Evolutionary conservation across 2,329 filamentous ascomycete species (phyloP), one percentile per base, ranked within the genome.

Genomic region (Calycina herbarum): DNA sequence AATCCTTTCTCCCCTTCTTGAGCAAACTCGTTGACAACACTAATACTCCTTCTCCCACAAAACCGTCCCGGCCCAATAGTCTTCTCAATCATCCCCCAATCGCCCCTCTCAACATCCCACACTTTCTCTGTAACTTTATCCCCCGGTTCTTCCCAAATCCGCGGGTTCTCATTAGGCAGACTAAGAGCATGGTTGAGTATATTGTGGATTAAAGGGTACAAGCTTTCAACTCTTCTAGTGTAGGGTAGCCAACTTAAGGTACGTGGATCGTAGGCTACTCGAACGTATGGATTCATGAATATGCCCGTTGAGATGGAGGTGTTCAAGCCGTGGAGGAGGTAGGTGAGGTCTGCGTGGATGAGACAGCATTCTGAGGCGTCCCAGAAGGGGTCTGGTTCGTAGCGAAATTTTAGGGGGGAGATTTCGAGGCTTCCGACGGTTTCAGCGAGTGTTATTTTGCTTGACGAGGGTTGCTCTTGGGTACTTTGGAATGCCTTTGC

Each of bases 221-320:
- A 7, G 27, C 48, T 27, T 54, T 54, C 48, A 2, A 54, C 20
- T 27, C 48, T 10, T 4, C 57, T 33, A 3, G 35, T 59, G 35
- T 38, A 40, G 57, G 57, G 57, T 20, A 59, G 57, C 33, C 31
- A 35, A 15, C 31, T 35, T n/a, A 38, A 13, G 29, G 57, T 59
- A 29, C 31, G 20, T 5, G 57, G 31, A 11, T 59, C 35, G 74
- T 92, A 92, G 1, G 89, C 87, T 5, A 91, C 88, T 24, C 89
- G 85, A 58, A 92, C 83, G 73, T 85, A 92, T 0, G 90, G 89
- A 73, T 93, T 92, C 79, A 92, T 84, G 73, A 85, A 92, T 59
- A 90, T 86, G 2, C 84, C 86, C 0, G 82, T 82, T 40, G 75
- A 10, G 74, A 76, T n/a, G 74, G 74, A 15, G 73, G 58, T 33